Percentiles rank a stretch among this genome's conserved stretches.
These are phyloP conservation scores for Cladophialophora bantiana DNA, from an alignment of 2,329 filamentous ascomycete species.

Conservation along the genomic window DNA sequence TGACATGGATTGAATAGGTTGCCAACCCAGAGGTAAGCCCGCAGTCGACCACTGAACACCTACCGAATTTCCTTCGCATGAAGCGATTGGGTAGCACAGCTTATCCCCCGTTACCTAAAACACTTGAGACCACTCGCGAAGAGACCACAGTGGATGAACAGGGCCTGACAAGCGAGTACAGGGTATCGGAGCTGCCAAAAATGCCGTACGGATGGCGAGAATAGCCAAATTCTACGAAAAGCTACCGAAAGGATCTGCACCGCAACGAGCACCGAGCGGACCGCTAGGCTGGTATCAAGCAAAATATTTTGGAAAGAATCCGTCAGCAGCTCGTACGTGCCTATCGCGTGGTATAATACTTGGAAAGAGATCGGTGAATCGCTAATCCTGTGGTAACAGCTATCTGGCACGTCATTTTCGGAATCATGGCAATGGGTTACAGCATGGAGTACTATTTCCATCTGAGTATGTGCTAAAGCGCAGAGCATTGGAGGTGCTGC, in stretches of 20 bases:
- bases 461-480: conserved; percentile 73
- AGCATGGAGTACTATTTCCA: conserved; percentile 99
- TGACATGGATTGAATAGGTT: conserved; percentile 31
- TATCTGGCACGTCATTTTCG: conserved; percentile 82
- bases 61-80: neutral
- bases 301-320: conserved; percentile 92
- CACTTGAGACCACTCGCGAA: neutral
- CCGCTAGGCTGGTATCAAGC: conserved; percentile 85
- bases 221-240: conserved; percentile 99
- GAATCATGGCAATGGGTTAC: conserved; percentile 83
- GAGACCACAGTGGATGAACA: neutral
- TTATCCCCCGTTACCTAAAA: neutral
- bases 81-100: neutral
- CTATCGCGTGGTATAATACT: neutral
- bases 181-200: conserved; percentile 93
- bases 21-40: conserved; percentile 36
- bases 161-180: conserved; percentile 50
- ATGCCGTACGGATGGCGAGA: conserved; percentile 96
- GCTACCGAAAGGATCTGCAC: conserved; percentile 89
- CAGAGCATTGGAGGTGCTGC: neutral
- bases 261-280: conserved; percentile 80
- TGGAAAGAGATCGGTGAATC: conserved; percentile 1
- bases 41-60: neutral
- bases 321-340: conserved; percentile 82
- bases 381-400: conserved; percentile 61